These are phyloP conservation scores for Apiotrichum gracile DNA, from an alignment of 1,284 basidiomycete species.

Conservation along the genomic window DNA sequence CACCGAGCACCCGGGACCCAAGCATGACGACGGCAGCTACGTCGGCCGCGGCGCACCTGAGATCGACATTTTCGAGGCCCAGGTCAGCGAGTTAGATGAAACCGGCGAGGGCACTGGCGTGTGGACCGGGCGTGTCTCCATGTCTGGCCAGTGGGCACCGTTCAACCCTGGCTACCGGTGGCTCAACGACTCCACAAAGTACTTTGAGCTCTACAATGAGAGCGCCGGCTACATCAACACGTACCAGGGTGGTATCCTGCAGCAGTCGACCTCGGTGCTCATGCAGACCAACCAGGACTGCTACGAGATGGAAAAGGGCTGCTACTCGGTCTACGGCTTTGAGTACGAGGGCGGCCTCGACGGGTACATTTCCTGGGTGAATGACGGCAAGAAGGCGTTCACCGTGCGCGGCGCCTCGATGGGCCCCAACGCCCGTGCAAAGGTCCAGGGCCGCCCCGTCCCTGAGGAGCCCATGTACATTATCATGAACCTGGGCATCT, in stretches of 20 bases:
- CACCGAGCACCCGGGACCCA: slow-evolving; percentile 70
- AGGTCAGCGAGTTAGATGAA: slow-evolving; percentile 32
- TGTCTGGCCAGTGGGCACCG: slow-evolving; percentile 45
- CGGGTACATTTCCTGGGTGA: slow-evolving; percentile 76
- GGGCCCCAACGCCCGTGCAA: slow-evolving; percentile 59
- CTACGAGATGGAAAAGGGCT: slow-evolving; percentile 48
- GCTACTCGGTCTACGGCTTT: slow-evolving; percentile 58
- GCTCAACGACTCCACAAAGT: slow-evolving; percentile 43
- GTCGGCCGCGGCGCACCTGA: slow-evolving; percentile 80
- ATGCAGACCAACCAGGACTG: slow-evolving; percentile 37
- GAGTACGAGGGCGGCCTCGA: slow-evolving; percentile 58
- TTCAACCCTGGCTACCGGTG: slow-evolving; percentile 42
- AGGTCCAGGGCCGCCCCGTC: slow-evolving; percentile 68
- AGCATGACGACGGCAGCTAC: slow-evolving; percentile 59
- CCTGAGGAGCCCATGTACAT: slow-evolving; percentile 72
- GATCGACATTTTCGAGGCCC: slow-evolving; percentile 75
- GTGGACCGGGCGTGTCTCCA: slow-evolving; percentile 37
- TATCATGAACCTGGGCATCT: slow-evolving; percentile 63
- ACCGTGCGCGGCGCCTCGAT: slow-evolving; percentile 66
- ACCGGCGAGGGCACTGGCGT: slow-evolving; percentile 10
- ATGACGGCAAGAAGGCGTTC: slow-evolving; percentile 63
- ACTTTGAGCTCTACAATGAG: slow-evolving; percentile 49
- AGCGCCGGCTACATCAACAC: slow-evolving; percentile 51
- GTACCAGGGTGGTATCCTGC: slow-evolving; percentile 55
- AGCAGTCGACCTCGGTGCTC: slow-evolving; percentile 54